Conservation (phyloP, 1,284 basidiomycete species). For the Heimioporus retisporus region DNA sequence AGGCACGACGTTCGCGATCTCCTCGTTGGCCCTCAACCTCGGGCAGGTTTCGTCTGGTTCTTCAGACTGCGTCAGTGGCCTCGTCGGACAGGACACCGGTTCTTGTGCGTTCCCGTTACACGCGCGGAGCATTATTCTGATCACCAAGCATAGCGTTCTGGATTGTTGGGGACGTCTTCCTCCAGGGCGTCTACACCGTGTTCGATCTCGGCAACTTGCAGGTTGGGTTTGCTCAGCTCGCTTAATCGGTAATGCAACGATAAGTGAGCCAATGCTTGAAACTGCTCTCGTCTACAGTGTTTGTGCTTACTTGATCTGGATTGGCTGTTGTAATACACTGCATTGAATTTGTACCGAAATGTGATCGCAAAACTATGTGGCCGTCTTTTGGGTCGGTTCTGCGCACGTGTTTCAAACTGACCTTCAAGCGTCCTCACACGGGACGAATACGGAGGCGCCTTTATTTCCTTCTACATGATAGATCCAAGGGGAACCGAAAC, state of each 20-base stretch:
- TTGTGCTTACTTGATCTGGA: no score
- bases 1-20: conserved; percentile 50
- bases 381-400: no score
- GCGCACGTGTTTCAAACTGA: no score
- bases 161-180: not conserved
- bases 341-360: no score
- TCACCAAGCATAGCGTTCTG: not conserved
- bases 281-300: no score
- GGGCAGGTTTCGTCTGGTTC: conserved; percentile 40
- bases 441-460: no score
- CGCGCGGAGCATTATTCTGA: not conserved
- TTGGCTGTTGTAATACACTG: no score
- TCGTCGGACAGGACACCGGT: conserved; percentile 9
- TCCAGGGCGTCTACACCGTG: not conserved
- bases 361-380: no score
- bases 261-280: no score
- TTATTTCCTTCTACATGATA: no score
- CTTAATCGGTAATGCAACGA: not conserved
- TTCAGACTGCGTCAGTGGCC: conserved; percentile 41
- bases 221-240: not conserved
- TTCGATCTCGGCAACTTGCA: not conserved
- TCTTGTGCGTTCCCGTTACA: conserved; percentile 3
- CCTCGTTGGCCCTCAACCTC: conserved; percentile 47
- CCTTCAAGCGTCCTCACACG: no score
- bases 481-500: no score